phyloP scores from a whole-genome alignment of 1,284 basidiomycete species.

The Ceratobasidium sp. region DNA sequence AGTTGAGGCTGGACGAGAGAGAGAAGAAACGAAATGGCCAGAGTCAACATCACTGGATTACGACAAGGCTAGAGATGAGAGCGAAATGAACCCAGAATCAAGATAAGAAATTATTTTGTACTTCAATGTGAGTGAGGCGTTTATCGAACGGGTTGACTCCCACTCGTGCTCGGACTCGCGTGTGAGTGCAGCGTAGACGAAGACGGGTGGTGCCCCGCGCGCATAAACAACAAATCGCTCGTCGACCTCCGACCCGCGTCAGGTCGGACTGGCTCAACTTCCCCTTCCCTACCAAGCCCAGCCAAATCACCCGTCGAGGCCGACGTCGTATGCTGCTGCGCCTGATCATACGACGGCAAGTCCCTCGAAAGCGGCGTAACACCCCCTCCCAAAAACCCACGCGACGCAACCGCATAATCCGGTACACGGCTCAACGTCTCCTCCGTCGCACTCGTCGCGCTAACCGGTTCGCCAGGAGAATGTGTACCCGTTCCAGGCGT shows the following conservation, averaged over 20 bases:
- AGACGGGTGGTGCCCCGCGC: not conserved
- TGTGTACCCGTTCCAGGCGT: constrained; percentile 60
- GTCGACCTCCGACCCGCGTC: constrained; percentile 15
- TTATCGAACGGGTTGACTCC: constrained; percentile 27
- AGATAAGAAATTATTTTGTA: not conserved
- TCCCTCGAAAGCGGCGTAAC: constrained; percentile 81
- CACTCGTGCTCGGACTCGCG: constrained; percentile 11
- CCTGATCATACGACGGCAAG: constrained; percentile 84
- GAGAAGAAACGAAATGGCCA: not conserved
- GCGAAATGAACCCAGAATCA: not conserved
- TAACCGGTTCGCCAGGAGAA: constrained; percentile 62
- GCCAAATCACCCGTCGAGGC: constrained; percentile 17
- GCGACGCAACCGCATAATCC: constrained; percentile 79
- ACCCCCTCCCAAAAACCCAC: constrained; percentile 85
- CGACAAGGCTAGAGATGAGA: not conserved
- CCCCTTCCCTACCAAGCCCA: not conserved
- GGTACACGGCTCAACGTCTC: constrained; percentile 69
- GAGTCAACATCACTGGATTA: not conserved
- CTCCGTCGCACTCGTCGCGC: not conserved
- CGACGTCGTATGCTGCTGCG: constrained; percentile 39
- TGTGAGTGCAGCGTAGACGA: not conserved
- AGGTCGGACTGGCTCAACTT: not conserved
- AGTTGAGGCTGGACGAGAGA: not conserved
- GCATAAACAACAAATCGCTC: constrained; percentile 31
- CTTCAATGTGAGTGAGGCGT: not conserved